phyloP scores from a whole-genome alignment of 1,284 basidiomycete genomes.

The Mycena citricolor region DNA sequence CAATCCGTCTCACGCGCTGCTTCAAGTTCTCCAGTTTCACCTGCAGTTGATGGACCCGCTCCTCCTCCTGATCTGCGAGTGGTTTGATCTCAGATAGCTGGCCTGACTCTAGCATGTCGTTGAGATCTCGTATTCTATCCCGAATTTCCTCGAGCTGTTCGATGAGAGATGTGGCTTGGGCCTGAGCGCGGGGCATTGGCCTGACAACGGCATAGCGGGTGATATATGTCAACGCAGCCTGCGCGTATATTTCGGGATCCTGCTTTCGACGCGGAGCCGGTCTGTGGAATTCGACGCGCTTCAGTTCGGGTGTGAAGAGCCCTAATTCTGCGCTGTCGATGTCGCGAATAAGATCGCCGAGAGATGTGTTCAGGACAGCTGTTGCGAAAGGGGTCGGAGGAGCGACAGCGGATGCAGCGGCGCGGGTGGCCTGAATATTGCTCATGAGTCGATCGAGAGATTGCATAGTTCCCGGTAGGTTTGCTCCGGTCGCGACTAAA shows the following conservation, averaged over 20 bases:
- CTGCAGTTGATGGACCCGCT: constrained; percentile 53
- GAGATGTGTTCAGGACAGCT: constrained; percentile 58
- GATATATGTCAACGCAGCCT: constrained; percentile 71
- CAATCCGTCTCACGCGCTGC: constrained; percentile 39
- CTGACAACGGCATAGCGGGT: constrained; percentile 72
- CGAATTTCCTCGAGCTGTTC: constrained; percentile 52
- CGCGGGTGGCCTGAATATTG: constrained; percentile 16
- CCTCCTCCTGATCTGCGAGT: constrained; percentile 56
- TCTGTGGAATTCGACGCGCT: constrained; percentile 62
- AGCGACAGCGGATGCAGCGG: constrained; percentile 6
- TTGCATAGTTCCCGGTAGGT: background rate
- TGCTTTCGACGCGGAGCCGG: constrained; percentile 67
- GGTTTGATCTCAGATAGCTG: constrained; percentile 32
- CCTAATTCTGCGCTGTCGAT: constrained; percentile 73
- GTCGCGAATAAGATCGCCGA: constrained; percentile 76
- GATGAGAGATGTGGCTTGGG: constrained; percentile 55
- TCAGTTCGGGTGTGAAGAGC: constrained; percentile 58
- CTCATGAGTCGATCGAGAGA: constrained; percentile 23
- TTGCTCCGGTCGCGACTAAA: too few species aligned
- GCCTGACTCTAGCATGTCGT: constrained; percentile 54
- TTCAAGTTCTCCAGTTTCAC: constrained; percentile 52
- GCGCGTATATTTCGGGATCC: constrained; percentile 71
- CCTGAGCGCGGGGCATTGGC: constrained; percentile 68
- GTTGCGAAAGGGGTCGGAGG: constrained; percentile 45
- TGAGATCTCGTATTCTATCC: constrained; percentile 50